phyloP scores from a whole-genome alignment of 2,329 filamentous ascomycete genomes.

The Microdochium trichocladiopsis region DNA sequence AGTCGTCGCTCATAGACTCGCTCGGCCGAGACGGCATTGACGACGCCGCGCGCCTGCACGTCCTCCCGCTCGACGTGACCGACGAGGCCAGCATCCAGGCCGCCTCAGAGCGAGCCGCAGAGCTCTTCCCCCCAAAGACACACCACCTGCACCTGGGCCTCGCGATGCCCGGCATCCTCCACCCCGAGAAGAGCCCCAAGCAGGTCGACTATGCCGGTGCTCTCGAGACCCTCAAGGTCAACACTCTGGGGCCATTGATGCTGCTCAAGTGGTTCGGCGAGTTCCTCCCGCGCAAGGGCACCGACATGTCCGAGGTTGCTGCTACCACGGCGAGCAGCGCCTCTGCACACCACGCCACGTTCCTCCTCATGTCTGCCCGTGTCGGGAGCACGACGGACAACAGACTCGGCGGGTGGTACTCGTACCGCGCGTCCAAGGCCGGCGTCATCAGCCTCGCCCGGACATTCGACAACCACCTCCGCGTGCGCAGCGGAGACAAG shows the following conservation, averaged over 20 bases:
- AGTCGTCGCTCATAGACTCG: constrained; percentile 18
- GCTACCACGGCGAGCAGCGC: constrained; percentile 9
- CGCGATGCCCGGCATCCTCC: constrained; percentile 63
- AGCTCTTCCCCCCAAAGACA: constrained; percentile 40
- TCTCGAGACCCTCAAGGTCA: constrained; percentile 65
- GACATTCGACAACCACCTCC: constrained; percentile 63
- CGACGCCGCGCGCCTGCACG: constrained; percentile 25
- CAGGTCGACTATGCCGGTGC: constrained; percentile 57
- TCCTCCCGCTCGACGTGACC: constrained; percentile 36
- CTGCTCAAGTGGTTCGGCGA: constrained; percentile 68
- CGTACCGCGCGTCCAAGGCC: constrained; percentile 70
- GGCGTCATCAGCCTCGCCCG: constrained; percentile 65
- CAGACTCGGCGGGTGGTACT: constrained; percentile 71
- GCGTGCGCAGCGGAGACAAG: constrained; percentile 46
- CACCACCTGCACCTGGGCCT: constrained; percentile 63
- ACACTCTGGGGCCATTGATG: constrained; percentile 67
- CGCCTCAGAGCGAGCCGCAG: constrained; percentile 41
- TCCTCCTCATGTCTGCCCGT: constrained; percentile 71
- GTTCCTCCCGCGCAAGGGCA: constrained; percentile 58
- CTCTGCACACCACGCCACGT: constrained; percentile 50
- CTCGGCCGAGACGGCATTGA: constrained; percentile 4
- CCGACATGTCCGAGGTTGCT: constrained; percentile 20
- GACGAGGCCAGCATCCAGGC: constrained; percentile 57
- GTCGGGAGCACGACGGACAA: constrained; percentile 73
- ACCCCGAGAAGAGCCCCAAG: constrained; percentile 62